Evolutionary conservation across 2,329 filamentous ascomycete genomes (phyloP).

Genomic region (Colletotrichum sp.): DNA sequence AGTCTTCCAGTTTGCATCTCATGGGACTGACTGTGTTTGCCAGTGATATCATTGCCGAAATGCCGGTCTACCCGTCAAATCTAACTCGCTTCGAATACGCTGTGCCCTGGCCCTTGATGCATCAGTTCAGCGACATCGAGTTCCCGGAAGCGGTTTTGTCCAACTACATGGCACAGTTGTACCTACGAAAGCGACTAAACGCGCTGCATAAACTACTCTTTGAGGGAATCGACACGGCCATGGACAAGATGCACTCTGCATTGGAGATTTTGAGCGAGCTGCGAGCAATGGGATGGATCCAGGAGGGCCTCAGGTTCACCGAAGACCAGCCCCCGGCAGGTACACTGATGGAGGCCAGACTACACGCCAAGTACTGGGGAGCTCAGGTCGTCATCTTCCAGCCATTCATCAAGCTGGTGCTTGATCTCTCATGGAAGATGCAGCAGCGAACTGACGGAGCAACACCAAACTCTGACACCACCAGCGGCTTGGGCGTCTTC

Average conservation of each 20-base stretch:
- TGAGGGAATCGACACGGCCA: constrained; percentile 42
- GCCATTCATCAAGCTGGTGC: constrained; percentile 68
- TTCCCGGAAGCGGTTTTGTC: constrained; percentile 55
- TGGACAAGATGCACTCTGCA: constrained; percentile 50
- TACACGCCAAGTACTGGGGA: constrained; percentile 95
- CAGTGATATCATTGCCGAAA: constrained; percentile 90
- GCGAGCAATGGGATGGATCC: constrained; percentile 48
- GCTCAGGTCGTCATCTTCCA: constrained; percentile 89
- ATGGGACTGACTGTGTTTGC: constrained; percentile 19
- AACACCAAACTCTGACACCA: constrained; percentile 30
- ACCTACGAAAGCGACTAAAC: constrained; percentile 69
- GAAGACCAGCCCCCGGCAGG: constrained; percentile 73
- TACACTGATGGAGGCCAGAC: constrained; percentile 81
- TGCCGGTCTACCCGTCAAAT: constrained; percentile 67
- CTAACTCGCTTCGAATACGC: constrained; percentile 66
- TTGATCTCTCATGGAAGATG: constrained; percentile 50
- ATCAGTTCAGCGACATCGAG: not conserved
- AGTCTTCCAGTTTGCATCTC: not conserved
- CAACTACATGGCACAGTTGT: constrained; percentile 68
- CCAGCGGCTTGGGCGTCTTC: constrained; percentile 39
- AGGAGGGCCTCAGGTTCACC: constrained; percentile 58
- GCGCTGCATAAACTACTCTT: constrained; percentile 64
- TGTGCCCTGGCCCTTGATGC: constrained; percentile 69
- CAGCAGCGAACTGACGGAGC: constrained; percentile 24
- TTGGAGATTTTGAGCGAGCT: constrained; percentile 26